A percentile compares a stretch with the other conserved stretches of the same genome.
These are phyloP conservation scores for Aspergillus pseudoviridinutans DNA, from an alignment of 2,329 filamentous ascomycete genomes.

Conservation along the genomic window DNA sequence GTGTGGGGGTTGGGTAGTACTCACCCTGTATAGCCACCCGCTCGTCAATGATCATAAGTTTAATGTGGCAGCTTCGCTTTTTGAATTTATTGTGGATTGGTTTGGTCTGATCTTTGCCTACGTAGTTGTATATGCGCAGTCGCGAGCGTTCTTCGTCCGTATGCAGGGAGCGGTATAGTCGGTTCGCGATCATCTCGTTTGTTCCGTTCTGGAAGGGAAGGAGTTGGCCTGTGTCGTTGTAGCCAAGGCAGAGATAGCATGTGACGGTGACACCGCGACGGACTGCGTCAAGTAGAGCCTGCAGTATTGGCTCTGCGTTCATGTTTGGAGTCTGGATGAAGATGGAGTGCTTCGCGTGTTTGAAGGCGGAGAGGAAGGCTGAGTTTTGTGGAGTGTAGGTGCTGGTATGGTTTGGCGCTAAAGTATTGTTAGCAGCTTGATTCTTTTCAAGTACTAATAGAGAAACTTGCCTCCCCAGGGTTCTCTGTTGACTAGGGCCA, in stretches of 20 bases:
- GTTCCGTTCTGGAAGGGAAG: conserved; percentile 72
- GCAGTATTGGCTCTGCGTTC: conserved; percentile 65
- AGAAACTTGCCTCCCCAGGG: conserved; percentile 54
- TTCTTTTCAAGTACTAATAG: background rate
- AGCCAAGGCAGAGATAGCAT: conserved; percentile 71
- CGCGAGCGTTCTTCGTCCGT: conserved; percentile 45
- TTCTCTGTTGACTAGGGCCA: conserved; percentile 66
- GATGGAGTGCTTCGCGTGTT: conserved; percentile 59
- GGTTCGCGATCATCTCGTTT: conserved; percentile 66
- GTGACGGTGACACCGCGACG: conserved; percentile 64
- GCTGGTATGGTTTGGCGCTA: conserved; percentile 55
- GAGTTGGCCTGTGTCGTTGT: conserved; percentile 74
- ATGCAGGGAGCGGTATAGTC: conserved; percentile 56
- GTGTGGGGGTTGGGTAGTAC: background rate
- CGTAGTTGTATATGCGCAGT: conserved; percentile 66
- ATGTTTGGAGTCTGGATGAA: conserved; percentile 77
- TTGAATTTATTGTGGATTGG: conserved; percentile 66
- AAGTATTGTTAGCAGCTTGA: background rate
- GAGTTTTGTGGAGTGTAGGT: conserved; percentile 69
- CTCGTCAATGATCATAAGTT: conserved; percentile 70
- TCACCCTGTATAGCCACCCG: conserved; percentile 62
- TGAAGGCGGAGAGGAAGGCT: conserved; percentile 66
- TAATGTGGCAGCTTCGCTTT: conserved; percentile 68
- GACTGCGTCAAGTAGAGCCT: conserved; percentile 61
- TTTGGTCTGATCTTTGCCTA: conserved; percentile 66